A percentile compares a stretch with the other conserved stretches of the same genome.
Conservation (phyloP, 441 rosid species). For the Cnidoscolus chayamansa region DNA sequence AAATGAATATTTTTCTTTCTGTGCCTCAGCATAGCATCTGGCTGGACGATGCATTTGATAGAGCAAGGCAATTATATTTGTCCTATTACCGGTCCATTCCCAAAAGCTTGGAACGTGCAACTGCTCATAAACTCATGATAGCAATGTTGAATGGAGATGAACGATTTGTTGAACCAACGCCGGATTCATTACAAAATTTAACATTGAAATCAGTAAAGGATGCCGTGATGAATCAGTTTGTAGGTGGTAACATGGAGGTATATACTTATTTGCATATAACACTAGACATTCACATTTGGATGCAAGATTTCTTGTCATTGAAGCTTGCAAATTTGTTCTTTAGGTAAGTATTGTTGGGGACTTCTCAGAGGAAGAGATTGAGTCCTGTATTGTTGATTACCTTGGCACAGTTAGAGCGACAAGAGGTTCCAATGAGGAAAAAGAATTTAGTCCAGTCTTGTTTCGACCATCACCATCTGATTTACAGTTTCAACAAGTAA, state of each 20-base stretch:
- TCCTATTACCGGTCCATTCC: slow-evolving; percentile 97
- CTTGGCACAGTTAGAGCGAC: slow-evolving; percentile 85
- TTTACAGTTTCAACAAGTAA: slow-evolving; percentile 80
- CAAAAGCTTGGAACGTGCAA: slow-evolving; percentile 98
- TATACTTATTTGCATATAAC: slow-evolving; percentile 22
- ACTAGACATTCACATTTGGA: slow-evolving; percentile 13
- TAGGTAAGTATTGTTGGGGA: slow-evolving; percentile 98
- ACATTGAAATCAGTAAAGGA: slow-evolving; percentile 72
- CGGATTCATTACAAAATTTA: slow-evolving; percentile 73
- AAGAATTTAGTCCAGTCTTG: slow-evolving; percentile 50
- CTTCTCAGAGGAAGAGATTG: slow-evolving; percentile 84
- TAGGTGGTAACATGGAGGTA: slow-evolving; percentile 97
- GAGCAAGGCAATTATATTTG: slow-evolving; percentile 91
- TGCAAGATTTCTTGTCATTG: slow-evolving; percentile 20
- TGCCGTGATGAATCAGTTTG: slow-evolving; percentile 96
- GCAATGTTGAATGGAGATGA: slow-evolving; percentile 99
- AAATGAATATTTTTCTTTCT: slow-evolving; percentile 31
- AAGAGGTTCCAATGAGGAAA: slow-evolving; percentile 35
- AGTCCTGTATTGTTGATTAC: slow-evolving; percentile 81
- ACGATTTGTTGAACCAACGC: slow-evolving; percentile 95
- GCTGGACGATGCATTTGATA: slow-evolving; percentile 99
- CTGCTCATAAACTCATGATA: slow-evolving; percentile 97
- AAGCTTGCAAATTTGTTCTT: slow-evolving; percentile 26
- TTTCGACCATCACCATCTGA: slow-evolving; percentile 77
- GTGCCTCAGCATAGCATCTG: slow-evolving; percentile 94